Evolutionary conservation across 345 rosid species (phyloP).

Genomic region (Populus pruinosa): DNA sequence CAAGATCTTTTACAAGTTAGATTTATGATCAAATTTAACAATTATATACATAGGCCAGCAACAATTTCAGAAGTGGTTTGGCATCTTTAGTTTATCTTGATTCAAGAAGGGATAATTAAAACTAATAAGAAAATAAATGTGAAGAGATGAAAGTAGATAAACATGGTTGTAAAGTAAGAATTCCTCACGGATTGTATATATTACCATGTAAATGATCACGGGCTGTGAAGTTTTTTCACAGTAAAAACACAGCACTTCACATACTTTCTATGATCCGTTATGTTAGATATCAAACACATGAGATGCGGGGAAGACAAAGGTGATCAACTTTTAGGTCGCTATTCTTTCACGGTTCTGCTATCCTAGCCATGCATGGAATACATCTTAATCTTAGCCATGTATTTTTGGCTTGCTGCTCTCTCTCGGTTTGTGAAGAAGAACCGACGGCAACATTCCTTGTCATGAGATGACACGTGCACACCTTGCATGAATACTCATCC

Average conservation of each 20-base stretch:
- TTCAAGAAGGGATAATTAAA: no score
- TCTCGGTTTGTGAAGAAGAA: not conserved
- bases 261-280: not conserved
- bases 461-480: not conserved
- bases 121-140: no score
- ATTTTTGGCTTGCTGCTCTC: not conserved
- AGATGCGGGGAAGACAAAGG: not conserved
- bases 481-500: not conserved
- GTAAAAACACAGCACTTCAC: not conserved
- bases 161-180: not conserved
- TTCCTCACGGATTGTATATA: not conserved
- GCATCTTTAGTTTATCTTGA: no score
- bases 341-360: not conserved
- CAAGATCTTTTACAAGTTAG: no score
- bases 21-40: no score
- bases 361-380: not conserved
- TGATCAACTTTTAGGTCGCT: not conserved
- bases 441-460: not conserved
- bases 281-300: not conserved
- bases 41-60: no score
- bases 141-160: no score
- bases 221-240: not conserved
- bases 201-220: no score
- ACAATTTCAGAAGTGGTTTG: no score
- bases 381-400: no score